Base-by-base conservation (phyloP, 1,284 basidiomycete species). In the Cryptococcus sp. region DNA sequence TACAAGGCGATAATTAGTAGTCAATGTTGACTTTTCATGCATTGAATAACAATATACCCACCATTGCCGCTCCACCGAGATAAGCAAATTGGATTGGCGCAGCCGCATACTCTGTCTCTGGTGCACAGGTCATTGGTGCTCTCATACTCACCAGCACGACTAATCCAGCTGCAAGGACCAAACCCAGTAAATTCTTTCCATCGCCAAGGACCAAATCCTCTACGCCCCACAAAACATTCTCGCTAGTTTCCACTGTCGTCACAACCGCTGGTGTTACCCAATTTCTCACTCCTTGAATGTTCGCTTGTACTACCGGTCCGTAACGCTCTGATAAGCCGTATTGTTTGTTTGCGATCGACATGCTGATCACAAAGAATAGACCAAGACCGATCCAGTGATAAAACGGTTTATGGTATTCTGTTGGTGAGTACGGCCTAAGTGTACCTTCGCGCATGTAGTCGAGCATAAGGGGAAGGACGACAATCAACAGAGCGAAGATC, bases 131-230 rank as follows among this genome's bases (percentile, higher is more conserved):
- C 33, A 53, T 36, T 4, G 51, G 51, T 36, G 43, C 15, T 7
- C 51, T 46, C 51, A 35, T 46, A 15, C n/a, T 37, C 43, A 53
- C 51, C 33, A 53, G 14, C 6, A 41, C 51, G 6, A 53, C 35
- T 35, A 53, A 23, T 4, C 51, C 49, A 4, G 51, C 59, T 1
- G 64, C 66, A 33, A 65, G 35, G 5, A 56, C 54, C 42, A 61
- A 48, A 6, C 66, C 66, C 11, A 67, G 41, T n/a, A 67, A 35
- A 2, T 60, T 52, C 43, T 59, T 49, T 35, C 58, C 56, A 30
- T 67, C 62, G 6, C 66, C 66, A 51, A 67, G 64, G 10, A 67
- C 13, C 4, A 65, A 54, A 60, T 67, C 64, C 37, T 67, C 66
- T 8, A 58, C 38, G 4, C 49, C 56, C 60, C 62, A 63, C 11